Evolutionary conservation across 805 yeast species (phyloP).

Genomic region (Lachancea sp.): DNA sequence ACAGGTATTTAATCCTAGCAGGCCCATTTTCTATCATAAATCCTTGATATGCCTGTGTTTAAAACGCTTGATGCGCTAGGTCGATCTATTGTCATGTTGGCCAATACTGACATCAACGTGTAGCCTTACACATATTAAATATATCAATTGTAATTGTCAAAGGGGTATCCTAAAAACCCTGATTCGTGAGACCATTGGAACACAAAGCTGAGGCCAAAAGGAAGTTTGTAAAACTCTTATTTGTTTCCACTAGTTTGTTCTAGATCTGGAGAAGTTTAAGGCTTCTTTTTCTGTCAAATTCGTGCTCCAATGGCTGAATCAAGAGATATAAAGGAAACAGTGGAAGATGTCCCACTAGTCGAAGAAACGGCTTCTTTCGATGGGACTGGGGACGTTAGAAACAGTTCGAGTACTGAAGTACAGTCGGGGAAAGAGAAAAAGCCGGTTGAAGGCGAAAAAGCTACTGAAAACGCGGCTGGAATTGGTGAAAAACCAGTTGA

Average conservation of each 20-base stretch:
- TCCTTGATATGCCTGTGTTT: no score
- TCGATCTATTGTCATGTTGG: no score
- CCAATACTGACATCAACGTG: no score
- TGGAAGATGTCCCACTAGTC: slow-evolving; percentile 7
- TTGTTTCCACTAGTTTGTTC: not conserved
- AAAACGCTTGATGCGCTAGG: no score
- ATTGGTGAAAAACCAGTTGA: not conserved
- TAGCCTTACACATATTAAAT: no score
- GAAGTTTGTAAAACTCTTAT: not conserved
- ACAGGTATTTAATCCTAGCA: no score
- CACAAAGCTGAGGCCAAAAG: no score
- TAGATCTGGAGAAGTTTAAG: not conserved
- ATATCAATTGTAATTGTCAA: no score
- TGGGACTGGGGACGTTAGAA: not conserved
- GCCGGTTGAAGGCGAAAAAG: not conserved
- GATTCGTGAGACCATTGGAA: no score
- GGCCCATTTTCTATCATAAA: no score
- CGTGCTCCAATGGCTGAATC: slow-evolving; percentile 2
- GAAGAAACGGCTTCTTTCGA: not conserved
- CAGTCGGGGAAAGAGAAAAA: not conserved
- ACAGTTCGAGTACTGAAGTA: not conserved
- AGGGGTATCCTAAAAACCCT: no score
- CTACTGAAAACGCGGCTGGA: not conserved
- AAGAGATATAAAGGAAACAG: slow-evolving; percentile 1
- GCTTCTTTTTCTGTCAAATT: not conserved